Conservation (phyloP, 164 flowering plant genomes). For the Vitis rotundifolia region DNA sequence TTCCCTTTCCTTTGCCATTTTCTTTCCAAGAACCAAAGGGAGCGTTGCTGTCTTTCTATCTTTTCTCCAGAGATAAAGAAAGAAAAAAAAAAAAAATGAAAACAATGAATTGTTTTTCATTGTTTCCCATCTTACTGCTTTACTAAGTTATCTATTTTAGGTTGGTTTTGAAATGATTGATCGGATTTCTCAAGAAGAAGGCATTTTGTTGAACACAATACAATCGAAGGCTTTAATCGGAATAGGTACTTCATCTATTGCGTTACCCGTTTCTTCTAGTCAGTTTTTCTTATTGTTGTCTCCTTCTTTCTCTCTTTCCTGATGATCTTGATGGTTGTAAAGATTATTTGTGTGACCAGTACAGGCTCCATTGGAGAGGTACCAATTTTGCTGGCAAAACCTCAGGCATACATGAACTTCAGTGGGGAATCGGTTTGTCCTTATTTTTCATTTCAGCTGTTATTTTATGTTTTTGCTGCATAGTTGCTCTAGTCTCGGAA, state of each 20-base stretch:
- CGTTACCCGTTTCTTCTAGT: neutral
- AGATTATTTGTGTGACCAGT: slow-evolving; percentile 27
- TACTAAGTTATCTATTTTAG: slow-evolving; percentile 28
- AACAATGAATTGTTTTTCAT: neutral
- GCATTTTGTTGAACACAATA: slow-evolving; percentile 82
- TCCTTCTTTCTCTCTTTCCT: neutral
- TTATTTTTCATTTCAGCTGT: slow-evolving; percentile 7
- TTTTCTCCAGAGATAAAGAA: too few species aligned
- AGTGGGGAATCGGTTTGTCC: slow-evolving; percentile 89
- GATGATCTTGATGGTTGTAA: slow-evolving; percentile 17
- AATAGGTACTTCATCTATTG: slow-evolving; percentile 56
- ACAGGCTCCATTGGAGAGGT: slow-evolving; percentile 95
- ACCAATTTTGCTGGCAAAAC: slow-evolving; percentile 85
- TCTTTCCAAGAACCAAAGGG: too few species aligned
- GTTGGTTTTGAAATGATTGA: slow-evolving; percentile 99
- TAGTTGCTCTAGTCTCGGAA: neutral
- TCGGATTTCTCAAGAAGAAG: slow-evolving; percentile 63
- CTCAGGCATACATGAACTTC: slow-evolving; percentile 95
- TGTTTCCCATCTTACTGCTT: too few species aligned
- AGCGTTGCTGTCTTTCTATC: too few species aligned
- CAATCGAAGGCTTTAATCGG: slow-evolving; percentile 93
- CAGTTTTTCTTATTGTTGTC: neutral
- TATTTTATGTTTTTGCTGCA: neutral
- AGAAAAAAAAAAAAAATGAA: too few species aligned
- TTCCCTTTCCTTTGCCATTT: too few species aligned